Base-by-base conservation (phyloP, 176 grass and related monocot species). In the Zea luxurians region DNA sequence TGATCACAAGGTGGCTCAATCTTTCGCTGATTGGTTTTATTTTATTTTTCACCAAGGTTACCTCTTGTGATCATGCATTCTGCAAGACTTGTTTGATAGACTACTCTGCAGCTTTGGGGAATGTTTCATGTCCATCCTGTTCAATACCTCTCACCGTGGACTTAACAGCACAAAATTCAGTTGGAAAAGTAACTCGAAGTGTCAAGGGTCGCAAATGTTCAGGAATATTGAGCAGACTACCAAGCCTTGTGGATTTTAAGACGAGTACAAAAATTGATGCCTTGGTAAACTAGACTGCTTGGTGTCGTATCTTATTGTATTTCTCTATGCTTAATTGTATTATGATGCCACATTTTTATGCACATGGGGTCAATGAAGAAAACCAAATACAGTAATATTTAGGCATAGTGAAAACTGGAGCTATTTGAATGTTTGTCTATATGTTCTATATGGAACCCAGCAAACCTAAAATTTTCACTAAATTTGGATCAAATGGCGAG, bases 221-320 rank as follows among this genome's bases (percentile, higher is more conserved):
- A 60, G 88, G 96, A 73, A 98, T 98, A 88, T 74, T 98, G 68
- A 71, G 73, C 78, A 91, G 92, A 60, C 52, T 99, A 78, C 80
- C 83, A 48, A 73, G n/a, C 71, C 81, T 95, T 66, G 64, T 66
- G 41, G 81, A 86, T 79, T 99, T 95, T 64, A 88, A 92, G 81
- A 92, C 92, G 4, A 95, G 90, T 71, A 99, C 96, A 34, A 99
- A 99, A 78, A 99, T 99, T 50, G 96, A 99, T 82, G 96, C 96
- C 2, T 87, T 95, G 96, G 96, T 98, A 89, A 86, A 82, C 81
- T 3, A 16, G 7, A 74, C 38, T 71, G 27, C 66, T 87, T 71
- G 55, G 10, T 54, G 8, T 45, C 13, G 2, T 42, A 73, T 45
- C 40, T 2, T 42, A 68, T 36, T 59, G 47, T 58, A 53, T 10